phyloP scores from a whole-genome alignment of 768 basidiomycete genomes.

The Cystofilobasidium macerans region DNA sequence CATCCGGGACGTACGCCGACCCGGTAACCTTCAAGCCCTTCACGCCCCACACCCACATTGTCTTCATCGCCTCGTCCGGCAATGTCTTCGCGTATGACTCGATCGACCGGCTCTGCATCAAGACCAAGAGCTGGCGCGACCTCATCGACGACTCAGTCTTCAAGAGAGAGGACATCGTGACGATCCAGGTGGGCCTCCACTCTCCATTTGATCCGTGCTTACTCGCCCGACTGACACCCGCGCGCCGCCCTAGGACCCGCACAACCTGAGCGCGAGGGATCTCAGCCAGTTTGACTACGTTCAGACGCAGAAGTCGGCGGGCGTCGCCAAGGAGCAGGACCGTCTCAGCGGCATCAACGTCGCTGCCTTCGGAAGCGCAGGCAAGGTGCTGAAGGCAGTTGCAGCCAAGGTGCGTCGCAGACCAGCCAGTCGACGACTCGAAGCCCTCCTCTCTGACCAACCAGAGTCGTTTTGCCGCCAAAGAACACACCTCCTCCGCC shows the following conservation, averaged over 20 bases:
- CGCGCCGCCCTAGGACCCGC: slow-evolving; percentile 34
- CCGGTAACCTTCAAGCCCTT: slow-evolving; percentile 97
- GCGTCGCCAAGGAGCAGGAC: slow-evolving; percentile 33
- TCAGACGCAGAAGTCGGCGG: slow-evolving; percentile 36
- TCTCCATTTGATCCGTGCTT: neutral
- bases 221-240: neutral
- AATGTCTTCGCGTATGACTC: slow-evolving; percentile 88
- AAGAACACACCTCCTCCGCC: slow-evolving; percentile 19
- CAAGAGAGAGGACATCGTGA: slow-evolving; percentile 82
- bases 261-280: slow-evolving; percentile 39
- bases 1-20: slow-evolving; percentile 42
- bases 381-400: slow-evolving; percentile 38
- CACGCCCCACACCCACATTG: slow-evolving; percentile 89
- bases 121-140: slow-evolving; percentile 52
- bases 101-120: slow-evolving; percentile 46
- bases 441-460: neutral
- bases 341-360: slow-evolving; percentile 41
- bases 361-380: slow-evolving; percentile 39
- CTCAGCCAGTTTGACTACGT: slow-evolving; percentile 42
- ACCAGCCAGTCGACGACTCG: neutral
- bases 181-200: slow-evolving; percentile 53
- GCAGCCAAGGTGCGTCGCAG: slow-evolving; percentile 36
- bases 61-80: slow-evolving; percentile 75
- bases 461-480: neutral
- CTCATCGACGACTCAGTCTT: slow-evolving; percentile 74